Evolutionary conservation across 805 yeast genomes (phyloP).

Genomic region (Blastobotrys attinorum): DNA sequence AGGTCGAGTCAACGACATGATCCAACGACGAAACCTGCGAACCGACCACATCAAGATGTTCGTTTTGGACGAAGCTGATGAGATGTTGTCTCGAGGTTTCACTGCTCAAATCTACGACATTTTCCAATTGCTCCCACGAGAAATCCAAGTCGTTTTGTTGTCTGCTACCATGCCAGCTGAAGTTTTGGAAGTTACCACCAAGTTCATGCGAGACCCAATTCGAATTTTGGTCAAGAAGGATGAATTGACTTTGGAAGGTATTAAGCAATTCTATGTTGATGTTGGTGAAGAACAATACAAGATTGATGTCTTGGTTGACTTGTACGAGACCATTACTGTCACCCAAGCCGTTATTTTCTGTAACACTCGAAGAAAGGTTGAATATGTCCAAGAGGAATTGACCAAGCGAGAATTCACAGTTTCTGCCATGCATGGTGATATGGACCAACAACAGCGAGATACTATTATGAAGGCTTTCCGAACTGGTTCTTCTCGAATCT

Average conservation of each 20-base stretch:
- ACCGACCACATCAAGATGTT: conserved; percentile 79
- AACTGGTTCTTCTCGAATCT: conserved; percentile 83
- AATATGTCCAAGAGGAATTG: conserved; percentile 77
- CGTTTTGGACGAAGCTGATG: conserved; percentile 95
- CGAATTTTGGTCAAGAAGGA: conserved; percentile 92
- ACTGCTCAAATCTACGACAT: conserved; percentile 92
- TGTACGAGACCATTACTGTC: conserved; percentile 89
- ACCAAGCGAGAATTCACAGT: conserved; percentile 80
- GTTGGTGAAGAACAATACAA: conserved; percentile 93
- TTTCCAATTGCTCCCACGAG: conserved; percentile 72
- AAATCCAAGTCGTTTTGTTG: conserved; percentile 86
- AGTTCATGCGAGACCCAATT: conserved; percentile 89
- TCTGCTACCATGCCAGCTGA: conserved; percentile 92
- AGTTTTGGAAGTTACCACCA: conserved; percentile 83
- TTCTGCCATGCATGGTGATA: conserved; percentile 93
- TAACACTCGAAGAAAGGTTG: conserved; percentile 93
- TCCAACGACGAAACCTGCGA: conserved; percentile 68
- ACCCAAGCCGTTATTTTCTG: conserved; percentile 98
- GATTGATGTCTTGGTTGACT: conserved; percentile 87
- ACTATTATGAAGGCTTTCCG: conserved; percentile 93
- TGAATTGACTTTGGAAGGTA: conserved; percentile 89
- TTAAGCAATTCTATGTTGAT: conserved; percentile 83
- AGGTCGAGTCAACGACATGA: conserved; percentile 88
- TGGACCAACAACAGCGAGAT: conserved; percentile 93
- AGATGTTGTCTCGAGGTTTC: conserved; percentile 86